phyloP scores from a whole-genome alignment of 148 eudicot genomes.

The Cornus kousa region DNA sequence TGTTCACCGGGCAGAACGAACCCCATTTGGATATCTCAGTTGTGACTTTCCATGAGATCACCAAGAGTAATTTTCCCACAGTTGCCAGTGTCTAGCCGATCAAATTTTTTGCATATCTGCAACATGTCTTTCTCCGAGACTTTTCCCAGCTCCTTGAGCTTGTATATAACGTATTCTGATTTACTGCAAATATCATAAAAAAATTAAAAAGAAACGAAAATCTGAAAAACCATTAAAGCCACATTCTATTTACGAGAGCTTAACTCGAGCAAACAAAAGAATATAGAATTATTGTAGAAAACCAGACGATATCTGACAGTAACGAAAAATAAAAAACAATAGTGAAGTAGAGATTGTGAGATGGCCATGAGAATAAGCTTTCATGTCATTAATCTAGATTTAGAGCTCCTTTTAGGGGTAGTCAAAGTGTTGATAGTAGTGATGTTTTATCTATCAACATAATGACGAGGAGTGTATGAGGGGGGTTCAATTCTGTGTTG shows the following conservation, averaged over 20 bases:
- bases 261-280: neutral
- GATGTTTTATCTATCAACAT: too few relatives aligned
- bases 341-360: too few relatives aligned
- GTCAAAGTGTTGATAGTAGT: too few relatives aligned
- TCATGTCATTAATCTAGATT: too few relatives aligned
- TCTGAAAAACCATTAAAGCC: neutral
- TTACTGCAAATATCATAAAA: conserved; percentile 51
- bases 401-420: too few relatives aligned
- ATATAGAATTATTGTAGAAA: too few relatives aligned
- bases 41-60: conserved; percentile 65
- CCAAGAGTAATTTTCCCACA: conserved; percentile 86
- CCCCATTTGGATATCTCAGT: conserved; percentile 10
- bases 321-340: too few relatives aligned
- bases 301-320: too few relatives aligned
- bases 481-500: too few relatives aligned
- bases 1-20: too few relatives aligned
- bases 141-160: conserved; percentile 94
- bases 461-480: too few relatives aligned
- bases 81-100: conserved; percentile 66
- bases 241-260: neutral
- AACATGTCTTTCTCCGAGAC: conserved; percentile 82
- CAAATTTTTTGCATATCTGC: conserved; percentile 71
- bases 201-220: neutral
- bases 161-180: conserved; percentile 94
- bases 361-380: too few relatives aligned